Evolutionary conservation across 768 basidiomycete genomes (phyloP).

Genomic region (Trametes cingulata): DNA sequence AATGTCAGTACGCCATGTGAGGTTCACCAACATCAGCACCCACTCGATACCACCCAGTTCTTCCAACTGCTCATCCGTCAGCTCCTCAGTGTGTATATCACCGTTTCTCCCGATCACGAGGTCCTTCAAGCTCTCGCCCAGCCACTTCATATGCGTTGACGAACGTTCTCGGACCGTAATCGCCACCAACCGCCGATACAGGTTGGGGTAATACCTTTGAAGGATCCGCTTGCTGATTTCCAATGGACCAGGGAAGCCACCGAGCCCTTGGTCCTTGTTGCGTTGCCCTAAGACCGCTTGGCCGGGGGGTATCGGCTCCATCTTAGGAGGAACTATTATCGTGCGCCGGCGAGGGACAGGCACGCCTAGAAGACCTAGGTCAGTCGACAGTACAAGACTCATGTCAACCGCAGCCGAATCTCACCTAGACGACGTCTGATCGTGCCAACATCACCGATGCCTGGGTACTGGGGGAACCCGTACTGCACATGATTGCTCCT

Average conservation of each 20-base stretch:
- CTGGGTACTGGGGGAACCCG: not conserved
- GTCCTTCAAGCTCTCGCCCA: constrained; percentile 35
- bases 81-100: constrained; percentile 49
- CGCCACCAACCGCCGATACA: constrained; percentile 31
- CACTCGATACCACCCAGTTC: constrained; percentile 79
- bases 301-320: not conserved
- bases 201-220: constrained; percentile 42
- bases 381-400: not conserved
- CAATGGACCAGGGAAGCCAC: constrained; percentile 51
- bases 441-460: not conserved
- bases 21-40: not conserved
- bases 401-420: not conserved
- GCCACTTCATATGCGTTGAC: constrained; percentile 35
- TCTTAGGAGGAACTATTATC: constrained; percentile 30
- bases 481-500: constrained; percentile 14
- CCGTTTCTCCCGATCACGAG: constrained; percentile 63
- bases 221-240: constrained; percentile 41
- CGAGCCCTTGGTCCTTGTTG: constrained; percentile 40
- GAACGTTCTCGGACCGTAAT: not conserved
- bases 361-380: constrained; percentile 16
- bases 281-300: constrained; percentile 18
- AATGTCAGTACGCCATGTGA: too few relatives aligned
- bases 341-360: constrained; percentile 35
- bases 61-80: constrained; percentile 70
- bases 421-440: constrained; percentile 15